Evolutionary conservation across 495 filamentous ascomycete species (phyloP).

Genomic region (Clavariopsis aquatica): DNA sequence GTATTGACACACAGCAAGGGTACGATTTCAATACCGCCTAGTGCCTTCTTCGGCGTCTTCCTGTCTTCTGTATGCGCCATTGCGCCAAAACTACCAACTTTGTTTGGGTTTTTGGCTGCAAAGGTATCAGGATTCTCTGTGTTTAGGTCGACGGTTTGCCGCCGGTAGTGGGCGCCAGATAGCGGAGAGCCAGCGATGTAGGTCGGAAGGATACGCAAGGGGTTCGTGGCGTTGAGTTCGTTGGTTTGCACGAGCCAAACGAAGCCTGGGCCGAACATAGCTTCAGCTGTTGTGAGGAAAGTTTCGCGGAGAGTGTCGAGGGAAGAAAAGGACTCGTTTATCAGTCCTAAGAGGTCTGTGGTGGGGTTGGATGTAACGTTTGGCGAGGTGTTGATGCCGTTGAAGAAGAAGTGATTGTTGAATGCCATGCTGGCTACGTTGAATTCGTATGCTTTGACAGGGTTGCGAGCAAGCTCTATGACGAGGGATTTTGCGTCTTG

Average conservation of each 20-base stretch:
- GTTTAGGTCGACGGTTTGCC: conserved; percentile 78
- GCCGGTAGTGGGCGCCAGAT: conserved; percentile 77
- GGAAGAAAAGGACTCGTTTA: conserved; percentile 72
- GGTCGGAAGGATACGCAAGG: conserved; percentile 76
- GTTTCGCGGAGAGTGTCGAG: conserved; percentile 76
- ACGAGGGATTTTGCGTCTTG: conserved; percentile 53
- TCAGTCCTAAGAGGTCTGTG: conserved; percentile 46
- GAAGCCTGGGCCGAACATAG: conserved; percentile 96
- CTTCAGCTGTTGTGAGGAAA: conserved; percentile 75
- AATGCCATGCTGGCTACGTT: conserved; percentile 94
- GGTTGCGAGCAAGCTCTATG: conserved; percentile 74
- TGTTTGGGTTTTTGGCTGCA: conserved; percentile 41
- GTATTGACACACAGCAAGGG: conserved; percentile 90
- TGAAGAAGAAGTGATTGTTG: conserved; percentile 98
- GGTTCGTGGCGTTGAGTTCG: conserved; percentile 43
- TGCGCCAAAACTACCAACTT: conserved; percentile 52
- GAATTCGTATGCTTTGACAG: conserved; percentile 75
- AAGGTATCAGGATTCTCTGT: conserved; percentile 50
- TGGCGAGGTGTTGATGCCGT: conserved; percentile 55
- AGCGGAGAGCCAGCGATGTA: conserved; percentile 92
- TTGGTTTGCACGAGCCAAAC: conserved; percentile 76
- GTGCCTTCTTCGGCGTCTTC: conserved; percentile 51
- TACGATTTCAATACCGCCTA: conserved; percentile 66
- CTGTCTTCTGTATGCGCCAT: conserved; percentile 24
- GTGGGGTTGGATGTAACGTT: conserved; percentile 54